Evolutionary conservation across 192 early-diverging fungal species (phyloP).

Genomic region (Umbelopsis sp.): DNA sequence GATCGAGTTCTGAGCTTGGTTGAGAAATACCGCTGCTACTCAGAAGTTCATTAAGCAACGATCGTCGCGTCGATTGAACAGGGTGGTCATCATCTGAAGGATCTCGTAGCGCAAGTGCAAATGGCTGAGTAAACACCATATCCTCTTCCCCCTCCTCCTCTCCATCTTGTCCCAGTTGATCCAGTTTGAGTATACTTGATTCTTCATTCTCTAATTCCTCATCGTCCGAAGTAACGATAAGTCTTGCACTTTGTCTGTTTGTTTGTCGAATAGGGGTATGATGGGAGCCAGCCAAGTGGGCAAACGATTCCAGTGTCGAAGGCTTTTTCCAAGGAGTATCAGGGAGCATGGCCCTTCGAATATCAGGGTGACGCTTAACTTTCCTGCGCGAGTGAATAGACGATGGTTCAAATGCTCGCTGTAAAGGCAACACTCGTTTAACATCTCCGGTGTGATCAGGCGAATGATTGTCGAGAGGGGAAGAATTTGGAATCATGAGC

Average conservation of each 20-base stretch:
- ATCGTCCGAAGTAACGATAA: conserved; percentile 1
- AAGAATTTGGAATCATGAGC: conserved; percentile 3
- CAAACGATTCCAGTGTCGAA: not conserved
- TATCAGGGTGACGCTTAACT: not conserved
- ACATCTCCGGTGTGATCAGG: not conserved
- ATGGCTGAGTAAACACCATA: conserved; percentile 17
- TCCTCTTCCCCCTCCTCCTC: conserved; percentile 22
- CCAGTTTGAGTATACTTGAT: too few species aligned
- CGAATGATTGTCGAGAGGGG: not conserved
- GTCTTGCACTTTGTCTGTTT: not conserved
- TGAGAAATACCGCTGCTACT: conserved; percentile 10
- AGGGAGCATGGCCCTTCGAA: not conserved
- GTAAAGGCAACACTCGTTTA: not conserved
- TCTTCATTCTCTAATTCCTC: conserved; percentile 3
- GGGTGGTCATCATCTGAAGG: not conserved
- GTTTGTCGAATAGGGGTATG: conserved; percentile 15
- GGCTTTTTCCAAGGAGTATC: conserved; percentile 7
- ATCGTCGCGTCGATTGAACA: conserved; percentile 14
- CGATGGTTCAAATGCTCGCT: conserved; percentile 1
- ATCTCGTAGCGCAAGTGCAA: not conserved
- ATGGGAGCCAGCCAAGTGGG: not conserved
- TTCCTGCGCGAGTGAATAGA: not conserved
- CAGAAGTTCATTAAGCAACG: conserved; percentile 19
- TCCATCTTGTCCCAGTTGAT: not conserved
- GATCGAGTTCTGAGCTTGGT: not conserved